A percentile compares a stretch with the other conserved stretches of the same genome.
These are phyloP conservation scores for Deinandra increscens DNA, from an alignment of 129 eudicot genomes.

Conservation along the genomic window DNA sequence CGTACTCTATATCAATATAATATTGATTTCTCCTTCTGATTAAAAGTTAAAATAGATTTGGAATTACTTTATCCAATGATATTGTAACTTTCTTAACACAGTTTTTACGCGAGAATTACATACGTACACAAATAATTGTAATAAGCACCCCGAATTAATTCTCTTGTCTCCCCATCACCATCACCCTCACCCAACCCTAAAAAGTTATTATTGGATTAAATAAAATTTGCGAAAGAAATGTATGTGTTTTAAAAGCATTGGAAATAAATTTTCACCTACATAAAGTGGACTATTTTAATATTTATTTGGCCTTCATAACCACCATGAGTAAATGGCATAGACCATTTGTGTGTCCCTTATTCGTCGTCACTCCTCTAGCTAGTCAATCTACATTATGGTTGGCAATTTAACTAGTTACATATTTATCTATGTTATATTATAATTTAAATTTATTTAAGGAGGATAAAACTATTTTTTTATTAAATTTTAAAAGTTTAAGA, in stretches of 20 bases:
- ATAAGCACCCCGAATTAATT: neutral
- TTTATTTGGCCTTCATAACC: conserved; percentile 32
- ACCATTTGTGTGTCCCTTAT: conserved; percentile 25
- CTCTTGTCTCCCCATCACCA: neutral
- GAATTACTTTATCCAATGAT: neutral
- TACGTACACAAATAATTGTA: neutral
- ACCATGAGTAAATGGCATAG: conserved; percentile 35
- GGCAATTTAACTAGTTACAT: neutral
- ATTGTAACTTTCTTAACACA: neutral
- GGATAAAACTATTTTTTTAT: too few species aligned
- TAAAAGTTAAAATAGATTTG: neutral
- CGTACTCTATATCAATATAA: too few species aligned
- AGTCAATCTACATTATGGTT: conserved; percentile 6
- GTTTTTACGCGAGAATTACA: neutral
- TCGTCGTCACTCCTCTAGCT: neutral
- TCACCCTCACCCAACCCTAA: neutral
- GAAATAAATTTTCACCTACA: conserved; percentile 38
- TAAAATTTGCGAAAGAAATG: neutral
- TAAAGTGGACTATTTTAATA: conserved; percentile 18
- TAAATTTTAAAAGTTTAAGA: too few species aligned
- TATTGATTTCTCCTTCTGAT: neutral
- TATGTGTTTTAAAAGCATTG: conserved; percentile 21
- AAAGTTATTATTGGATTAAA: neutral
- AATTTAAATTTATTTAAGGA: too few species aligned
- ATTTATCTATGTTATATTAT: too few species aligned